phyloP scores from a whole-genome alignment of 208 protist genomes.

The Acanthamoeba castellanii region DNA sequence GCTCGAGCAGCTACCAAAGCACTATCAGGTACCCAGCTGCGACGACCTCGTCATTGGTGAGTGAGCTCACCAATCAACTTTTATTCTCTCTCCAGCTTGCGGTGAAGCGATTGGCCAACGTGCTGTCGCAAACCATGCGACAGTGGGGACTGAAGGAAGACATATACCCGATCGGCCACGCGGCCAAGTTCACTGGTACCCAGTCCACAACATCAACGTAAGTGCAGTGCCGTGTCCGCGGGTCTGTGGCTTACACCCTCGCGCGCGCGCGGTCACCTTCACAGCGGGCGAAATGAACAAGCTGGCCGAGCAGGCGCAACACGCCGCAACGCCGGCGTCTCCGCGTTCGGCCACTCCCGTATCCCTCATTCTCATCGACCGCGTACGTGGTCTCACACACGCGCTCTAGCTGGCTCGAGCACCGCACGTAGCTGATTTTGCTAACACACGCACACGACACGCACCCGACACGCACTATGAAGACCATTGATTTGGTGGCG shows the following conservation, averaged over 20 bases:
- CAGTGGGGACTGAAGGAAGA: slow-evolving; percentile 22
- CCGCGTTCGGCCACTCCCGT: background rate
- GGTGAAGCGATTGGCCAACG: slow-evolving; percentile 31
- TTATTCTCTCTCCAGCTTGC: background rate
- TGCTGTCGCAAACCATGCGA: slow-evolving; percentile 40
- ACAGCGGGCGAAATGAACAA: slow-evolving; percentile 8
- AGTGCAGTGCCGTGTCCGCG: too few relatives aligned
- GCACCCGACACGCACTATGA: background rate
- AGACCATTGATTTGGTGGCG: slow-evolving; percentile 10
- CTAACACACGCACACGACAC: background rate
- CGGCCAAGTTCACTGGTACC: background rate
- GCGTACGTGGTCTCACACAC: background rate
- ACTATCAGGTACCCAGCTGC: background rate
- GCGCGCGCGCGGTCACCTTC: too few relatives aligned
- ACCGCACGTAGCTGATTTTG: too few relatives aligned
- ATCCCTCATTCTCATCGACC: slow-evolving; percentile 1
- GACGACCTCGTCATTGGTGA: background rate
- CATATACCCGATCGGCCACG: slow-evolving; percentile 22
- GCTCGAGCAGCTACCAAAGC: slow-evolving; percentile 5
- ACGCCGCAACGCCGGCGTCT: background rate
- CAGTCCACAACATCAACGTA: too few relatives aligned
- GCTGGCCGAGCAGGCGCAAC: background rate
- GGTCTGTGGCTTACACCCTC: too few relatives aligned
- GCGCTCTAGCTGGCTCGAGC: background rate
- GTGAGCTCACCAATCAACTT: background rate